Evolutionary conservation across 768 basidiomycete genomes (phyloP).

Genomic region (Fistulinella prunicolor): DNA sequence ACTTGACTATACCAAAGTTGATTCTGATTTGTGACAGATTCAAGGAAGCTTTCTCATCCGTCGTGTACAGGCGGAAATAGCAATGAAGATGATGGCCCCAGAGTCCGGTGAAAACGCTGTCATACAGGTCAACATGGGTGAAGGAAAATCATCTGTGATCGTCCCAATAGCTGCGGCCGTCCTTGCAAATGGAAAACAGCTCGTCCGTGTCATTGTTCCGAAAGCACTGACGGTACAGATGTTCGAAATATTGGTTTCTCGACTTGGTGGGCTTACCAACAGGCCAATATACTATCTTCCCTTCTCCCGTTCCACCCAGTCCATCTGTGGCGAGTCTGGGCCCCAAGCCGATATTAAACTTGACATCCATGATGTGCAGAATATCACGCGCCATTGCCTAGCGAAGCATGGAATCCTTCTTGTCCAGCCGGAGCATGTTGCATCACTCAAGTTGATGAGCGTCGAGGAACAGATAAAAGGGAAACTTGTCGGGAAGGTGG

Average conservation of each 20-base stretch:
- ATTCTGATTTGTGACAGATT: slow-evolving; percentile 34
- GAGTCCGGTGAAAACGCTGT: background rate
- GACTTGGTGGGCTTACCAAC: background rate
- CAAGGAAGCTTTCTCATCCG: slow-evolving; percentile 32
- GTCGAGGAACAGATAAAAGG: slow-evolving; percentile 31
- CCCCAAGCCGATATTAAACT: background rate
- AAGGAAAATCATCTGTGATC: slow-evolving; percentile 15
- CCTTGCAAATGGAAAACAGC: background rate
- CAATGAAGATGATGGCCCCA: background rate
- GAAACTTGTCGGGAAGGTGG: slow-evolving; percentile 1
- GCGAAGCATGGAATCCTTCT: background rate
- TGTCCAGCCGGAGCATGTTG: slow-evolving; percentile 47
- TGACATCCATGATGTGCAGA: slow-evolving; percentile 14
- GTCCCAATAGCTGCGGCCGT: background rate
- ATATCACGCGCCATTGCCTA: slow-evolving; percentile 36
- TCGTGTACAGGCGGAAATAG: slow-evolving; percentile 25
- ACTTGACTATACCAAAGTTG: slow-evolving; percentile 18
- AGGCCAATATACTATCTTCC: background rate
- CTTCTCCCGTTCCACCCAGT: background rate
- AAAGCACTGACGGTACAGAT: slow-evolving; percentile 39
- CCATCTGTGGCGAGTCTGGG: background rate
- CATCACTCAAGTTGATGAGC: slow-evolving; percentile 45
- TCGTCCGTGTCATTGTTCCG: slow-evolving; percentile 37
- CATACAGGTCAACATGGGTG: slow-evolving; percentile 48
- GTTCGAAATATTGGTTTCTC: background rate